Percentiles rank a stretch among this genome's conserved stretches.
These are phyloP conservation scores for Cardamine chenopodiifolia DNA, from an alignment of 345 rosid species.

Conservation along the genomic window DNA sequence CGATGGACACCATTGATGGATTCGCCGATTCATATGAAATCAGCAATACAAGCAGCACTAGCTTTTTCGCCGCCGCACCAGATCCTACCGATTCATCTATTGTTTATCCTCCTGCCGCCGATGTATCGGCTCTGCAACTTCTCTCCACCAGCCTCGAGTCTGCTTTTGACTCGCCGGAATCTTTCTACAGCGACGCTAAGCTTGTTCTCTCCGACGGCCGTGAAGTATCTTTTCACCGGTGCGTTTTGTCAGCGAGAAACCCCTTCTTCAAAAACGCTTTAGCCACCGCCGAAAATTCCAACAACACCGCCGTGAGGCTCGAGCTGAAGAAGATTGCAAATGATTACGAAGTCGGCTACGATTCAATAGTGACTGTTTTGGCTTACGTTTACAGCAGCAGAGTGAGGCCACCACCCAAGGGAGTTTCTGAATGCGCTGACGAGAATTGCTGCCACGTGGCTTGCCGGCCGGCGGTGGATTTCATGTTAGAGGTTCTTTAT, in stretches of 20 bases:
- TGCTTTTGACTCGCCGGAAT: conserved; percentile 53
- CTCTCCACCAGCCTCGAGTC: conserved; percentile 63
- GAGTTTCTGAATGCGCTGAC: conserved; percentile 68
- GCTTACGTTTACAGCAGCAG: conserved; percentile 70
- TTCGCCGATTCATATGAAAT: conserved; percentile 69
- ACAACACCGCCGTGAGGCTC: conserved; percentile 37
- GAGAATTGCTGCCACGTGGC: conserved; percentile 68
- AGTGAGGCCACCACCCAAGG: conserved; percentile 57
- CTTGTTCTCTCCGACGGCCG: conserved; percentile 53
- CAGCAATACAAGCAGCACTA: conserved; percentile 62
- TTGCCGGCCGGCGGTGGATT: conserved; percentile 74
- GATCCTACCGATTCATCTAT: conserved; percentile 27
- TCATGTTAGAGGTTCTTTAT: conserved; percentile 71
- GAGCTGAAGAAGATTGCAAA: conserved; percentile 61
- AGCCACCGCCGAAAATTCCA: conserved; percentile 30
- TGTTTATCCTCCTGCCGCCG: conserved; percentile 30
- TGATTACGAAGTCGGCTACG: conserved; percentile 59
- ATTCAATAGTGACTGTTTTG: conserved; percentile 65
- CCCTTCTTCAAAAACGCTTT: conserved; percentile 59
- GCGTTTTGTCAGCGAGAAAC: conserved; percentile 68
- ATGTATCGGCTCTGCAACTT: conserved; percentile 51
- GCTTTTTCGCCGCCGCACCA: conserved; percentile 37
- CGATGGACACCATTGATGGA: conserved; percentile 53
- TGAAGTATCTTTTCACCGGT: conserved; percentile 74
- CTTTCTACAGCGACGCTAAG: conserved; percentile 69